phyloP scores from a whole-genome alignment of 2,329 filamentous ascomycete species.

The Talaromyces sp. region DNA sequence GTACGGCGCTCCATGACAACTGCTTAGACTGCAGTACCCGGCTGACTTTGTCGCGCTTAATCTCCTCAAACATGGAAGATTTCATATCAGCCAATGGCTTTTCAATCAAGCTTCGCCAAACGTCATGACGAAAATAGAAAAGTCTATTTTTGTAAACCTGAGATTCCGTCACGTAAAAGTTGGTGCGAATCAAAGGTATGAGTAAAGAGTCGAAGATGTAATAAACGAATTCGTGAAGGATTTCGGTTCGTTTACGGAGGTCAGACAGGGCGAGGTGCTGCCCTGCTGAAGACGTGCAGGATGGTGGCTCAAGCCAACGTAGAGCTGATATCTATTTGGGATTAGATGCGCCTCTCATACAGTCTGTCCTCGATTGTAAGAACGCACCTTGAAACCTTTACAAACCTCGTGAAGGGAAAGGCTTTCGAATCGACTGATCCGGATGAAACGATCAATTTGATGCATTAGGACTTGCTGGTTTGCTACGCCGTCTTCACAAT shows the following conservation, averaged over 20 bases:
- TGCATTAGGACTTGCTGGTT: conserved; percentile 63
- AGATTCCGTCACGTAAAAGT: conserved; percentile 94
- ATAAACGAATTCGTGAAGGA: conserved; percentile 83
- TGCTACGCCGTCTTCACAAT: conserved; percentile 47
- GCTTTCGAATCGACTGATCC: conserved; percentile 73
- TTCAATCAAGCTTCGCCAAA: conserved; percentile 75
- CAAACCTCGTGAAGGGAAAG: conserved; percentile 73
- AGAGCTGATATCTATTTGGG: conserved; percentile 60
- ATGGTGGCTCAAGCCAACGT: conserved; percentile 66
- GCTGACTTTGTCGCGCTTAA: conserved; percentile 57
- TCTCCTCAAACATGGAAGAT: conserved; percentile 70
- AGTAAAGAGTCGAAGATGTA: conserved; percentile 89
- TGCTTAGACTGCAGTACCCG: conserved; percentile 57
- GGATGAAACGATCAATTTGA: conserved; percentile 73
- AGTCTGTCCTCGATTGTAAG: not conserved
- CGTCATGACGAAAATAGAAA: conserved; percentile 92
- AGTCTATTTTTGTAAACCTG: conserved; percentile 72
- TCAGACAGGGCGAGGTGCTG: conserved; percentile 67
- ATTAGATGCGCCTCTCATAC: not conserved
- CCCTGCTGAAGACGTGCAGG: conserved; percentile 28
- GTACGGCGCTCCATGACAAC: conserved; percentile 73
- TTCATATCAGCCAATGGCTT: conserved; percentile 68
- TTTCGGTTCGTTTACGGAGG: conserved; percentile 67
- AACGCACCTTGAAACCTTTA: conserved; percentile 67
- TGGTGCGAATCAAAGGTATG: conserved; percentile 77